Evolutionary conservation across 371 early-diverging fungal species (phyloP), one percentile per base, ranked within the genome.

Genomic region (Lichtheimia corymbifera): DNA sequence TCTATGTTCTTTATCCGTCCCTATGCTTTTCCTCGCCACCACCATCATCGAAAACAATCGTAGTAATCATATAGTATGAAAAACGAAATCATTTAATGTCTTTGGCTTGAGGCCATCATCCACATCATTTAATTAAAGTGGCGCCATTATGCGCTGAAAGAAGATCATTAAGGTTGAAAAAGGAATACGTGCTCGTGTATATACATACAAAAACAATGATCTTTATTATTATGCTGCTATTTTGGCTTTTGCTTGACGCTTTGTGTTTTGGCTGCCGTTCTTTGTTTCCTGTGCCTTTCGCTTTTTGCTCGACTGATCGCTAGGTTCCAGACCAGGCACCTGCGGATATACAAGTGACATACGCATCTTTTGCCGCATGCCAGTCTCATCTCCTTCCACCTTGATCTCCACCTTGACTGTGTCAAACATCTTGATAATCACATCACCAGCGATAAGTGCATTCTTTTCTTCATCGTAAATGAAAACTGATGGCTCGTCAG

Each of bases 371-470:
- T 88, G 87, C 15, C 88, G 75, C 84, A 88, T 84, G 50, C 88
- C 86, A 12, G 84, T 76, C 49, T 76, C 83, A 62, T 74, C 88
- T 73, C 94, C 93, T 61, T 91, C 88, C 40, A 96, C 91, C 24
- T 82, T 72, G 44, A 96, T 85, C 43, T 84, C 83, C 4, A 94
- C 93, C 64, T 80, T 81, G 2, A 93, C 91, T 58, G 83, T 84
- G 51, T 79, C 77, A 83, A 96, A 96, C 53, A 93, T 73, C 64
- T 83, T 79, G 40, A 96, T 76, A 22, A 55, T 69, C 1, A 79
- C 71, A 54, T 80, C 77, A 12, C 73, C 82, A 20, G 73, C 73
- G 53, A 74, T 79, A 17, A 76, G 52, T 27, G 64, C 58, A 50
- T 78, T 76, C 7, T 58, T 49, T 35, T 70, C 44, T 18, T 73